A percentile compares a stretch with the other conserved stretches of the same genome.
phyloP scores from a whole-genome alignment of 2,329 filamentous ascomycete genomes.

The Penicillium sp. region DNA sequence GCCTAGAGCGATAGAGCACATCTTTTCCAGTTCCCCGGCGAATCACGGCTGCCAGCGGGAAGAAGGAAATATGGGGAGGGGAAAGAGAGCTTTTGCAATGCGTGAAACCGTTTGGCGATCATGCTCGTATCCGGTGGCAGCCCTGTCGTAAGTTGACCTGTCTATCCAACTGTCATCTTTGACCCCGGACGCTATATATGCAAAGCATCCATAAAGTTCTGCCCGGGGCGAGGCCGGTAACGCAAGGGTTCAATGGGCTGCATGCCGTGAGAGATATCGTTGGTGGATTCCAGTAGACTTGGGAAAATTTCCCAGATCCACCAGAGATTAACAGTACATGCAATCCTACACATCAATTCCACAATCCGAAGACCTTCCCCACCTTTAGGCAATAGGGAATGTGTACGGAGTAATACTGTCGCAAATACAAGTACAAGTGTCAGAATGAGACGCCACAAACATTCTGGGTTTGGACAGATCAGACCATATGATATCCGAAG shows the following conservation, averaged over 20 bases:
- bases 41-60: constrained; percentile 13
- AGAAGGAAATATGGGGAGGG: neutral
- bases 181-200: constrained; percentile 11
- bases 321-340: constrained; percentile 1
- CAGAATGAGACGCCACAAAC: constrained; percentile 7
- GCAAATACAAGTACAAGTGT: neutral
- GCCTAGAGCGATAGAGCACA: neutral
- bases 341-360: constrained; percentile 4
- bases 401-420: neutral
- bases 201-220: constrained; percentile 5
- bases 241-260: constrained; percentile 1
- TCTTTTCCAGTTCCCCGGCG: constrained; percentile 17
- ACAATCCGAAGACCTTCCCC: neutral
- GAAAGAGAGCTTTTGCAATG: constrained; percentile 11
- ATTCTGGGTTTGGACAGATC: constrained; percentile 18
- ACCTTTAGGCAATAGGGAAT: neutral
- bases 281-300: constrained; percentile 7
- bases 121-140: constrained; percentile 16
- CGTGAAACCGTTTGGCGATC: constrained; percentile 27
- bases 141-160: constrained; percentile 6
- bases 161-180: constrained; percentile 11
- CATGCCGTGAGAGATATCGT: constrained; percentile 5
- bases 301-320: constrained; percentile 3
- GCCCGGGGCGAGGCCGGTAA: constrained; percentile 1
- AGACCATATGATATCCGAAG: constrained; percentile 5